A percentile compares a stretch with the other conserved stretches of the same genome.
These are phyloP conservation scores for Yamadazyma tumulicola DNA, from an alignment of 805 yeast genomes.

Conservation along the genomic window DNA sequence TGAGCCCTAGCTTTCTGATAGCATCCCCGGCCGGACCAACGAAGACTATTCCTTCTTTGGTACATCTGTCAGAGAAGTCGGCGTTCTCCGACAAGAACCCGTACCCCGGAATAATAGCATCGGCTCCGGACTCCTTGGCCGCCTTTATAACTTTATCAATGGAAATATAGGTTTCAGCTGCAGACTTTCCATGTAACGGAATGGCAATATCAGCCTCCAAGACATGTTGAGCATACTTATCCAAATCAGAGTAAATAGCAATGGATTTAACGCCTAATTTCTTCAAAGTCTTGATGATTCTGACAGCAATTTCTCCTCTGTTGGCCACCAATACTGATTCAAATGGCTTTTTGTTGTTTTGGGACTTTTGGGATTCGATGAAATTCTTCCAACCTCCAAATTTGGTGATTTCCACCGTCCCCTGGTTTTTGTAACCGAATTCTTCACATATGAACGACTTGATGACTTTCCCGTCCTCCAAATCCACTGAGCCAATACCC, in stretches of 20 bases:
- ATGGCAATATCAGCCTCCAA: slow-evolving; percentile 76
- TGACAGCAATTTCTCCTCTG: slow-evolving; percentile 96
- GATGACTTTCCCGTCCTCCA: slow-evolving; percentile 76
- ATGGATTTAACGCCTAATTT: slow-evolving; percentile 74
- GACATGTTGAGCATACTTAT: slow-evolving; percentile 85
- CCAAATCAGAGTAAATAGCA: slow-evolving; percentile 89
- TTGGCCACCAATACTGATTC: slow-evolving; percentile 88
- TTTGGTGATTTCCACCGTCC: slow-evolving; percentile 76
- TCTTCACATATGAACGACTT: slow-evolving; percentile 96
- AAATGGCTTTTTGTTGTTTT: slow-evolving; percentile 52
- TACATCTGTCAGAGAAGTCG: slow-evolving; percentile 88
- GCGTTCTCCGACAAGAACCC: slow-evolving; percentile 97
- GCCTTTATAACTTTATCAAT: slow-evolving; percentile 83
- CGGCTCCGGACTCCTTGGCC: slow-evolving; percentile 77
- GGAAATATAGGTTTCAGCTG: slow-evolving; percentile 87
- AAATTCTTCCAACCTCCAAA: slow-evolving; percentile 88
- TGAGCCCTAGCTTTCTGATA: slow-evolving; percentile 84
- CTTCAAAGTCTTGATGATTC: slow-evolving; percentile 86
- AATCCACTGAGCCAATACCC: slow-evolving; percentile 91
- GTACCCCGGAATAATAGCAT: slow-evolving; percentile 97
- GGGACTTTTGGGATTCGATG: slow-evolving; percentile 32
- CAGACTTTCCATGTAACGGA: slow-evolving; percentile 74
- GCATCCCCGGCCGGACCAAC: slow-evolving; percentile 98
- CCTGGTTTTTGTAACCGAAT: slow-evolving; percentile 67
- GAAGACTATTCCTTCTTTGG: slow-evolving; percentile 76